Percentiles rank a stretch among this genome's conserved stretches.
phyloP scores from a whole-genome alignment of 176 grass and related monocot species.

The Saccharum officinarum region DNA sequence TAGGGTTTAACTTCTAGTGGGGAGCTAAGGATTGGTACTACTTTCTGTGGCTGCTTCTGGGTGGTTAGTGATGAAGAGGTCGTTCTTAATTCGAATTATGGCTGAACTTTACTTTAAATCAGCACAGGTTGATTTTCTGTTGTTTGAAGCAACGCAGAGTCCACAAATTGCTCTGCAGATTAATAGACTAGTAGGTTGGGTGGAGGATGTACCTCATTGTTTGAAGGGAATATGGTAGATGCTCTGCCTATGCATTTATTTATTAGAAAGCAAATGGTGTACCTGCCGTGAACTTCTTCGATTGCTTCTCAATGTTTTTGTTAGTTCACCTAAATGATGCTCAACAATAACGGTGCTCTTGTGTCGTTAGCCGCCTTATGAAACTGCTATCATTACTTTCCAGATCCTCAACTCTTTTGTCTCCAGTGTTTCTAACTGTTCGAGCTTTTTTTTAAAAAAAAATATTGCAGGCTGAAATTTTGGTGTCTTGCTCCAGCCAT shows the following conservation, averaged over 20 bases:
- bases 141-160: not conserved
- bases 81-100: not conserved
- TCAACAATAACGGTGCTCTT: not conserved
- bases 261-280: not conserved
- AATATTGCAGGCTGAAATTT: conserved; percentile 17
- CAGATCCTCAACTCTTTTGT: not conserved
- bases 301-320: not conserved
- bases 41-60: not conserved
- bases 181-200: not conserved
- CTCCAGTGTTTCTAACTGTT: conserved; percentile 5
- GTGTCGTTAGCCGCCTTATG: not conserved
- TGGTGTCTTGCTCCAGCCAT: conserved; percentile 11
- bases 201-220: not conserved
- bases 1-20: not conserved
- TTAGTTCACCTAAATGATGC: not conserved
- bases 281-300: not conserved
- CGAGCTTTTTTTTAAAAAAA: not conserved
- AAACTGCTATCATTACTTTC: not conserved
- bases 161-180: not conserved
- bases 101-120: not conserved
- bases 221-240: not conserved
- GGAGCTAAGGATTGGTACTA: not conserved
- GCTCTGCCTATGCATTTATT: not conserved
- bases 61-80: not conserved
- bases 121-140: not conserved